phyloP scores from a whole-genome alignment of 768 basidiomycete species.

The Auriscalpium orientale region DNA sequence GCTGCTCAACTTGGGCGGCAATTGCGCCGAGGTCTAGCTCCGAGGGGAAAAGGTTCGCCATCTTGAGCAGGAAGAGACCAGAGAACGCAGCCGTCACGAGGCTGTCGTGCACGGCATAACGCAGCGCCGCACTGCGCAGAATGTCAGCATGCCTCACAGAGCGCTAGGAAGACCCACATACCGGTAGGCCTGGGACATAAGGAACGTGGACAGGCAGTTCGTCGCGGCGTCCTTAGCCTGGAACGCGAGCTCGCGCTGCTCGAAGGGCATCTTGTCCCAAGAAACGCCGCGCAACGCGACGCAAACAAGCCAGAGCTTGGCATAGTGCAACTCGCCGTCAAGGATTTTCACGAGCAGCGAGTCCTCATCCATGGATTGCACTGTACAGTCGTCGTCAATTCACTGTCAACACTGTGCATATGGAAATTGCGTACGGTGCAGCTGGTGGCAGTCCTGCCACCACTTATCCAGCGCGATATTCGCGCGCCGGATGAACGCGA shows the following conservation, averaged over 20 bases:
- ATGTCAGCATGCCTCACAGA: background rate
- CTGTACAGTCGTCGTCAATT: slow-evolving; percentile 28
- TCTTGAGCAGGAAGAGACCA: slow-evolving; percentile 86
- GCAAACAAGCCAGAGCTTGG: slow-evolving; percentile 92
- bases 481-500: slow-evolving; percentile 83
- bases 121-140: slow-evolving; percentile 63
- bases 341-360: slow-evolving; percentile 82
- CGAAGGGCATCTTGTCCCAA: slow-evolving; percentile 95
- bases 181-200: slow-evolving; percentile 77
- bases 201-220: slow-evolving; percentile 76
- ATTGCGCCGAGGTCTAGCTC: slow-evolving; percentile 75
- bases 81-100: slow-evolving; percentile 90
- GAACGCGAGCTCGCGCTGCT: slow-evolving; percentile 91
- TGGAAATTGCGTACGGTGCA: slow-evolving; percentile 52
- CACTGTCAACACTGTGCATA: background rate
- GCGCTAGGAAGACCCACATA: slow-evolving; percentile 24
- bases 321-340: slow-evolving; percentile 82
- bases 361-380: slow-evolving; percentile 77
- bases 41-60: slow-evolving; percentile 87
- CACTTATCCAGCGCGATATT: slow-evolving; percentile 84
- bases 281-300: slow-evolving; percentile 85
- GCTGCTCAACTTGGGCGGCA: slow-evolving; percentile 80
- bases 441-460: slow-evolving; percentile 83
- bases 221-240: slow-evolving; percentile 92
- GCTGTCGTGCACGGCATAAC: slow-evolving; percentile 89